Conservation (phyloP, 177 flowering plant genomes). For the Vitis hybrid region DNA sequence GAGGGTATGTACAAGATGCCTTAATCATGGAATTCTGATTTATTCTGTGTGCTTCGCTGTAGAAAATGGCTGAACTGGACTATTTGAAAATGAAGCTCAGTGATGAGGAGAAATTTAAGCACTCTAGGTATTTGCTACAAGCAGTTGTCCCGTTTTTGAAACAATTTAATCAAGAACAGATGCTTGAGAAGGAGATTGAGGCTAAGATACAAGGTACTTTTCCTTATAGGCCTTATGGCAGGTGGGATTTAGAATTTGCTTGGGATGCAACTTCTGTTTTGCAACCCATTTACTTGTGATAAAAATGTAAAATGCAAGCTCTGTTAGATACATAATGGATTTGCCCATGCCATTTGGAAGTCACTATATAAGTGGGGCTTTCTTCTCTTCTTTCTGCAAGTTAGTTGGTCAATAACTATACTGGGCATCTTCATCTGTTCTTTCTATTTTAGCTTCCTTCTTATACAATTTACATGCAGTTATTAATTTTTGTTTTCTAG, state of each 20-base stretch:
- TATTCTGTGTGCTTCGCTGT: constrained; percentile 1
- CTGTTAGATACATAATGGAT: too few species aligned
- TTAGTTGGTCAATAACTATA: too few species aligned
- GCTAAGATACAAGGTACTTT: constrained; percentile 47
- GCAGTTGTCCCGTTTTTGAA: constrained; percentile 43
- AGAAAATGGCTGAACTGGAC: constrained; percentile 7
- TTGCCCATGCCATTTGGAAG: too few species aligned
- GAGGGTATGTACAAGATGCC: background rate
- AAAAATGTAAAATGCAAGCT: background rate
- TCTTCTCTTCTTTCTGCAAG: too few species aligned
- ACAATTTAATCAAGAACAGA: constrained; percentile 36
- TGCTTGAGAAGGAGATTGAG: constrained; percentile 43
- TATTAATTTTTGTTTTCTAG: too few species aligned
- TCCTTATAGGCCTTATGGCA: background rate
- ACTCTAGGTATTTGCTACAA: constrained; percentile 31
- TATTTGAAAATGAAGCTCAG: constrained; percentile 1
- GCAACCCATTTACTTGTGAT: background rate
- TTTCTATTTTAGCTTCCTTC: too few species aligned
- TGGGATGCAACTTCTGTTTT: background rate
- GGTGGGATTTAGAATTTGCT: background rate
- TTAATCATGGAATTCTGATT: background rate
- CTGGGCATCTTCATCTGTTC: too few species aligned
- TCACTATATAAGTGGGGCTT: too few species aligned
- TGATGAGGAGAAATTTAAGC: constrained; percentile 20
- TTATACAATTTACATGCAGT: too few species aligned